A percentile compares a stretch with the other conserved stretches of the same genome.
Conservation (phyloP, 179 eudicot species). For the Spergularia azorica region DNA sequence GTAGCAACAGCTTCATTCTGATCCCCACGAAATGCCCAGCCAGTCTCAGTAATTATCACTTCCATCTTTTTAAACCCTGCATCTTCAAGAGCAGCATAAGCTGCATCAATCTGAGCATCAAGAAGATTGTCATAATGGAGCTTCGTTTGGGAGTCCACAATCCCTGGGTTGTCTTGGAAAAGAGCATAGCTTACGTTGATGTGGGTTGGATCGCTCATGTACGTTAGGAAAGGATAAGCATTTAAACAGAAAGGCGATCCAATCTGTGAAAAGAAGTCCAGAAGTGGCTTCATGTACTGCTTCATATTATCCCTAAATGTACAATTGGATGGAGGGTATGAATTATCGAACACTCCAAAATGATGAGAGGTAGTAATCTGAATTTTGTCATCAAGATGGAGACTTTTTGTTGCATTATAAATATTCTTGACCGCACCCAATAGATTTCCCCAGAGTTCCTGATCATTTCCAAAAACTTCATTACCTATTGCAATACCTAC, state of each 20-base stretch:
- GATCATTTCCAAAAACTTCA: slow-evolving; percentile 72
- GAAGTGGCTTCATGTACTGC: slow-evolving; percentile 72
- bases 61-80: slow-evolving; percentile 83
- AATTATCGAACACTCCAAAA: slow-evolving; percentile 64
- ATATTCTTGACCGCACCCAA: slow-evolving; percentile 78
- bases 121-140: slow-evolving; percentile 92
- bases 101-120: slow-evolving; percentile 95
- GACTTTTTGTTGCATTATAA: slow-evolving; percentile 71
- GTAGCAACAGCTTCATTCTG: slow-evolving; percentile 80
- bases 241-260: slow-evolving; percentile 88
- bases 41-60: slow-evolving; percentile 88
- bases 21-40: slow-evolving; percentile 96
- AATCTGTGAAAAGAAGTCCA: slow-evolving; percentile 64
- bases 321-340: slow-evolving; percentile 91
- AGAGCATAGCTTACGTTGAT: slow-evolving; percentile 88
- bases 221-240: slow-evolving; percentile 94
- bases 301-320: slow-evolving; percentile 53
- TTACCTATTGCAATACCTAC: slow-evolving; percentile 93
- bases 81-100: slow-evolving; percentile 89
- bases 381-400: slow-evolving; percentile 49
- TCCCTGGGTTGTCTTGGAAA: slow-evolving; percentile 54
- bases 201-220: slow-evolving; percentile 59
- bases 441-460: slow-evolving; percentile 48
- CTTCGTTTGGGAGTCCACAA: slow-evolving; percentile 57
- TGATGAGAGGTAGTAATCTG: slow-evolving; percentile 84